phyloP scores from a whole-genome alignment of 331 rosid species.

The Arachis monticola region DNA sequence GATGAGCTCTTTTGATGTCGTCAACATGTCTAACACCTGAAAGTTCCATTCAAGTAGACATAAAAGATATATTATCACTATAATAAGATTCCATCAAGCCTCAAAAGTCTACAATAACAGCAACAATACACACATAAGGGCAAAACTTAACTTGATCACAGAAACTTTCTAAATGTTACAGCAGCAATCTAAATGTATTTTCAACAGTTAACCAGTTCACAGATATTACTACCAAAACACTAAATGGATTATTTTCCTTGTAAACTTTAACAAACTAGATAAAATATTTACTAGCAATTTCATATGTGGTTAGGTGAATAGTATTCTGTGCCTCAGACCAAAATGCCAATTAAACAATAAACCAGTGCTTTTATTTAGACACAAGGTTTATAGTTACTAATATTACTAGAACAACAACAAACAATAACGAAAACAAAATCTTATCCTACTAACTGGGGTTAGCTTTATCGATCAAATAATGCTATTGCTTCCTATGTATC shows the following conservation, averaged over 20 bases:
- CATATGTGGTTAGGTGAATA: neutral
- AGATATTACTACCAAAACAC: neutral
- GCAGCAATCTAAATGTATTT: neutral
- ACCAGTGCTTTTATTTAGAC: too few species aligned
- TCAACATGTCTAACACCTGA: conserved; percentile 70
- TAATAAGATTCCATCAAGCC: conserved; percentile 9
- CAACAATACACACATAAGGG: neutral
- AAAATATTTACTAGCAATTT: neutral
- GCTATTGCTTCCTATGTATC: too few species aligned
- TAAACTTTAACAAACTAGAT: neutral
- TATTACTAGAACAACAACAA: too few species aligned
- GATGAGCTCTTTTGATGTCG: conserved; percentile 76
- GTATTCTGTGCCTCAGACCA: too few species aligned
- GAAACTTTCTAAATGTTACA: too few species aligned
- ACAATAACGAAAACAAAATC: too few species aligned
- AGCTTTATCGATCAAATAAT: too few species aligned
- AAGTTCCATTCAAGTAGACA: neutral
- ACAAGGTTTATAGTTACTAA: too few species aligned
- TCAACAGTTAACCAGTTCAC: conserved; percentile 6
- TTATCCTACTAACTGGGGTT: too few species aligned
- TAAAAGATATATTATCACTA: conserved; percentile 1
- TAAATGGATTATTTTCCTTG: conserved; percentile 18
- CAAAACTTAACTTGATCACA: neutral
- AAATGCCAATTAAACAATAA: too few species aligned
- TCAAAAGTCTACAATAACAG: conserved; percentile 10